Conservation (phyloP, 2,329 filamentous ascomycete genomes). For the Coleophoma eucalyptorum region DNA sequence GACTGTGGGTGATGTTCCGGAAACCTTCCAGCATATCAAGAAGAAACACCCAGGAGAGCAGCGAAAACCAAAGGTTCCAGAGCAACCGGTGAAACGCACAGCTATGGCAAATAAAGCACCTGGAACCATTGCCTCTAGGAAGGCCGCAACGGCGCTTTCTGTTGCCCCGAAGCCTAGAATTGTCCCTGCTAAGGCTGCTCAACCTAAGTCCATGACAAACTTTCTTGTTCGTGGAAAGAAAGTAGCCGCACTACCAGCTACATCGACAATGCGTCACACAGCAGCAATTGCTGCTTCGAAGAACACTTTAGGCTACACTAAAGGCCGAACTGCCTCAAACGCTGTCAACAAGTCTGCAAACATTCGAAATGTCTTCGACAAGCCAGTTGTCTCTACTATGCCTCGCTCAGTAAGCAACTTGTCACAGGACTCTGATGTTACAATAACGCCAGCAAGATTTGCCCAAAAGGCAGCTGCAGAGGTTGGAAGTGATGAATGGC, state of each 20-base stretch:
- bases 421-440: constrained; percentile 36
- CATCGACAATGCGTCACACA: constrained; percentile 51
- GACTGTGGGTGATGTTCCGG: constrained; percentile 52
- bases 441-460: constrained; percentile 44
- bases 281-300: constrained; percentile 66
- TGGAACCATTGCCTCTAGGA: constrained; percentile 51
- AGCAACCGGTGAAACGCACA: constrained; percentile 16
- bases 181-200: constrained; percentile 25
- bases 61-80: constrained; percentile 5
- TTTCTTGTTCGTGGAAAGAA: constrained; percentile 29
- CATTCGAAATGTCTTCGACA: constrained; percentile 3
- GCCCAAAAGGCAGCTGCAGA: constrained; percentile 25
- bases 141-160: constrained; percentile 49
- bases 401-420: constrained; percentile 26
- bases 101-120: constrained; percentile 28
- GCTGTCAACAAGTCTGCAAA: constrained; percentile 20
- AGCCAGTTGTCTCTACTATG: constrained; percentile 6
- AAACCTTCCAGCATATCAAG: constrained; percentile 31
- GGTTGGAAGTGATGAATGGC: constrained; percentile 28
- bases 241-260: constrained; percentile 35
- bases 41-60: constrained; percentile 20
- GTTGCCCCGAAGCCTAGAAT: constrained; percentile 28
- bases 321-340: constrained; percentile 57
- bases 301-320: constrained; percentile 81
- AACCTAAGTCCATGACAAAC: constrained; percentile 26